phyloP scores from a whole-genome alignment of 2,329 filamentous ascomycete genomes.

The Rhynchosporium secalis region DNA sequence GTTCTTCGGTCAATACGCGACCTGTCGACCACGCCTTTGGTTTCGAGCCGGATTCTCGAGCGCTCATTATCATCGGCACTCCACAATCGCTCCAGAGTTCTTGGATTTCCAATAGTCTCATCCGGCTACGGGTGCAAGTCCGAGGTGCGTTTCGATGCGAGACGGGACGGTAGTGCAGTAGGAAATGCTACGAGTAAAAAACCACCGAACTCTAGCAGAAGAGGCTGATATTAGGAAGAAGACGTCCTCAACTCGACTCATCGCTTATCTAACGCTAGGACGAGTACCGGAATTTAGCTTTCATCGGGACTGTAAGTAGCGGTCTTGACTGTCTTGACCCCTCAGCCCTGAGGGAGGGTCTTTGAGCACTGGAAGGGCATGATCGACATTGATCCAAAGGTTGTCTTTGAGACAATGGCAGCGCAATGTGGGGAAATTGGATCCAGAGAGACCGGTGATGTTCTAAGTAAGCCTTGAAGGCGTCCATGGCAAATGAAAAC shows the following conservation, averaged over 20 bases:
- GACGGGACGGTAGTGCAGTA: background rate
- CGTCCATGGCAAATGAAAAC: background rate
- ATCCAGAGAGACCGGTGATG: background rate
- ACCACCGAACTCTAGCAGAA: too few species aligned
- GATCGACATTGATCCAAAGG: background rate
- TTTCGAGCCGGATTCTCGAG: background rate
- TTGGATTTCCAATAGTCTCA: background rate
- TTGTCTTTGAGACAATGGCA: background rate
- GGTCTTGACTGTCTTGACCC: background rate
- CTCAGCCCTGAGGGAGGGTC: background rate
- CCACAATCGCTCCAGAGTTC: background rate
- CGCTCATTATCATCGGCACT: background rate
- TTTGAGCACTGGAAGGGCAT: background rate
- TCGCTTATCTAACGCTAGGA: background rate
- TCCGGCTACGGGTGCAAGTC: background rate
- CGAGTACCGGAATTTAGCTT: constrained; percentile 3
- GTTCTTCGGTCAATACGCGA: constrained; percentile 4
- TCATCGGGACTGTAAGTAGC: background rate
- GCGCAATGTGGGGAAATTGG: constrained; percentile 2
- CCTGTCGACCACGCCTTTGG: constrained; percentile 9
- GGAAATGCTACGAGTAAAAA: background rate
- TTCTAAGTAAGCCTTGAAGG: background rate
- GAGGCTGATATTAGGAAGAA: too few species aligned
- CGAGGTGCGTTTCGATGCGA: background rate
- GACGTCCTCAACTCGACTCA: background rate